Conservation (phyloP, 768 basidiomycete genomes). For the Gyrodon lividus region DNA sequence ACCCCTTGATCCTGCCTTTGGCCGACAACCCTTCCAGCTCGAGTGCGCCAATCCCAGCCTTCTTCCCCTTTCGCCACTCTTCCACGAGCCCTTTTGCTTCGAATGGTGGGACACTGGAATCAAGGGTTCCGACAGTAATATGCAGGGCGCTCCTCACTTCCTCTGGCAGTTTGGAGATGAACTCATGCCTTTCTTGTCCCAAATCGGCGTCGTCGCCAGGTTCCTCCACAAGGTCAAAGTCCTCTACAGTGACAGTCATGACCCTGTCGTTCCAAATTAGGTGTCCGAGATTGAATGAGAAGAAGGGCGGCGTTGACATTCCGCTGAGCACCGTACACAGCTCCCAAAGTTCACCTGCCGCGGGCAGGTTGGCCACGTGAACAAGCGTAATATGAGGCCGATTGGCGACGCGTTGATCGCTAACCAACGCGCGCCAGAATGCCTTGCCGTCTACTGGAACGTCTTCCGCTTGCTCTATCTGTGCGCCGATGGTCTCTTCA, state of each 20-base stretch:
- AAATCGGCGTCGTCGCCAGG: slow-evolving; percentile 27
- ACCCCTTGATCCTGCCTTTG: slow-evolving; percentile 33
- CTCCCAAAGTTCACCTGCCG: slow-evolving; percentile 45
- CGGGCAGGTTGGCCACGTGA: slow-evolving; percentile 54
- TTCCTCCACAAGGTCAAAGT: slow-evolving; percentile 42
- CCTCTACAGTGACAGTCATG: slow-evolving; percentile 77
- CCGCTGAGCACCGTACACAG: slow-evolving; percentile 17
- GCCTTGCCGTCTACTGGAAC: slow-evolving; percentile 28
- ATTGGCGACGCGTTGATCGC: slow-evolving; percentile 45
- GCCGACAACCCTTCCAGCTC: slow-evolving; percentile 26
- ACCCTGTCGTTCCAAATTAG: slow-evolving; percentile 76
- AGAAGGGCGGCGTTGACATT: slow-evolving; percentile 44
- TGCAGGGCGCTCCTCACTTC: slow-evolving; percentile 60
- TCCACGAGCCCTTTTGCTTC: slow-evolving; percentile 72
- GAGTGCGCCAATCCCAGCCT: slow-evolving; percentile 28
- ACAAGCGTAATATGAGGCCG: slow-evolving; percentile 87
- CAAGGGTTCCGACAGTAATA: slow-evolving; percentile 80
- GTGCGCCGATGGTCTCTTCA: slow-evolving; percentile 40
- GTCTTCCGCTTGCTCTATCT: slow-evolving; percentile 36
- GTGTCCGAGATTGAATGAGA: slow-evolving; percentile 57
- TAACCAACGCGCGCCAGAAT: slow-evolving; percentile 52
- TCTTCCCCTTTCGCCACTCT: slow-evolving; percentile 42
- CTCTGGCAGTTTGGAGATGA: slow-evolving; percentile 46
- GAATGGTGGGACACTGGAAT: slow-evolving; percentile 51
- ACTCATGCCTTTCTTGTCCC: slow-evolving; percentile 41